These are phyloP conservation scores for Trifolium dubium DNA, from an alignment of 306 rosid genomes.

Conservation along the genomic window DNA sequence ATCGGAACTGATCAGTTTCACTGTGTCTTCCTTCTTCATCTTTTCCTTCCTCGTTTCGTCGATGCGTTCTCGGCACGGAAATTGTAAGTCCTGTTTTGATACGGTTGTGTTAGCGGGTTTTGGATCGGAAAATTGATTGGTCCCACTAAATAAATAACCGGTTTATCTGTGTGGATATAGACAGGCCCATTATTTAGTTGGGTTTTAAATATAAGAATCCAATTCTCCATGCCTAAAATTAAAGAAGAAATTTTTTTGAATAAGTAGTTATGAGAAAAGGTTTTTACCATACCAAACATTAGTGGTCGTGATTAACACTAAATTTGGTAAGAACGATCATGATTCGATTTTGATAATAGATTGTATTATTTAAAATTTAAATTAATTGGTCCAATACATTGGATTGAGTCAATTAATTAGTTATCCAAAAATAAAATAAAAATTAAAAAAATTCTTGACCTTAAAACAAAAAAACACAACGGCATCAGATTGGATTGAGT, in stretches of 20 bases:
- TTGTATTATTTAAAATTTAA: too few relatives aligned
- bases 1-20: slow-evolving; percentile 82
- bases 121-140: not conserved
- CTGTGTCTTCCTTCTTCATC: slow-evolving; percentile 87
- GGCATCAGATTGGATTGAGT: not conserved
- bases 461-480: not conserved
- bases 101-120: not conserved
- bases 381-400: too few relatives aligned
- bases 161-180: not conserved
- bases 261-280: too few relatives aligned
- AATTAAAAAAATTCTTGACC: too few relatives aligned
- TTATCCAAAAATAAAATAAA: too few relatives aligned
- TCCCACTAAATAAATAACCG: not conserved
- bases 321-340: too few relatives aligned
- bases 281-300: too few relatives aligned
- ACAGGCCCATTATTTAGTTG: not conserved
- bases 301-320: too few relatives aligned
- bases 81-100: not conserved
- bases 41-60: slow-evolving; percentile 8
- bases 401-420: too few relatives aligned
- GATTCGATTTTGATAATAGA: too few relatives aligned
- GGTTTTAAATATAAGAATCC: not conserved
- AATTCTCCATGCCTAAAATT: not conserved
- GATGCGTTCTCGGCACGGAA: not conserved
- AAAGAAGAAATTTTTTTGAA: too few relatives aligned